Base-by-base conservation (phyloP, 2,329 filamentous ascomycete genomes). In the Cercospora berteroae region DNA sequence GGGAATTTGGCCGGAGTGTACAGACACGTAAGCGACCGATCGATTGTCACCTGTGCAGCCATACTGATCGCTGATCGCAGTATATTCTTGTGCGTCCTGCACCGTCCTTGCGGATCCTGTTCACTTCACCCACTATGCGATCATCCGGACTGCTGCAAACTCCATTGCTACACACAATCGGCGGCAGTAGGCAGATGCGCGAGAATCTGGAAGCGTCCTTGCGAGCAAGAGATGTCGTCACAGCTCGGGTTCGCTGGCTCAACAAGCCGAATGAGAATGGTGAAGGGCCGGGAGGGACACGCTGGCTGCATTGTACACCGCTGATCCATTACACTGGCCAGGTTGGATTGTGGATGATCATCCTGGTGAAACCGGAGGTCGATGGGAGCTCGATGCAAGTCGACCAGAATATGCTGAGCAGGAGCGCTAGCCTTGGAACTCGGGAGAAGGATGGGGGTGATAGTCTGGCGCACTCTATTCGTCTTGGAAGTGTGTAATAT, bases 261-360 rank as follows among this genome's bases (percentile, higher is more conserved):
- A 63, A 63, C 33, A 60, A 25, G 39, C 48, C 63, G 10, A 68
- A 56, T 27, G 63, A 63, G 20, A 64, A 68, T 36, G 63, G 67
- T 23, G 67, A 66, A 12, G 67, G 67, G 5, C 52, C 60, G 9
- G 52, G 60, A 10, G 23, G 10, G 18, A 63, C 56, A 12, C 27
- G 63, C 13, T 68, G 63, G 63, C 57, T 68, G 27, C 67, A 68
- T 31, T 68, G 63, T 9, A 68, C 67, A 33, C 67, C 67, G 7
- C 23, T 68, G 25, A 60, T 66, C 13, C 67, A 68, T 52, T 56
- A 66, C 31, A 63, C 64, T 12, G 88, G 89, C 1, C 81, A 85
- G 2, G 86, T 93, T 16, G 68, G 68, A 13, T 52, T 70, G n/a
- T 70, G 68, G 68, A 70, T 70, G 68, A 60, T 70, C n/a, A 61